A percentile compares a stretch with the other conserved stretches of the same genome.
These are phyloP conservation scores for Paramecium primaurelia DNA, from an alignment of 73 alveolate genomes.

Conservation along the genomic window DNA sequence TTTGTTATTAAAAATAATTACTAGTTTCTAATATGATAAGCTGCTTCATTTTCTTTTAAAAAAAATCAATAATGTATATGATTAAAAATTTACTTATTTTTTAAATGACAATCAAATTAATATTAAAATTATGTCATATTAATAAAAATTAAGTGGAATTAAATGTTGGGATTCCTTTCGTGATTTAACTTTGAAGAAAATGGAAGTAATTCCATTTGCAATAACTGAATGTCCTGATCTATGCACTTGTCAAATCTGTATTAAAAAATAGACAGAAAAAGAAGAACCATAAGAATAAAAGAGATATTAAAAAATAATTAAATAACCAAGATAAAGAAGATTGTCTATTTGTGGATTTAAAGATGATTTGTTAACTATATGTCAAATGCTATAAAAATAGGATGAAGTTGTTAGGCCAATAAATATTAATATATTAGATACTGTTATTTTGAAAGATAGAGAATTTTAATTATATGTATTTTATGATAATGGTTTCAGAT, in stretches of 20 bases:
- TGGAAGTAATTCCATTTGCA: not conserved
- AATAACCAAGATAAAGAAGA: not conserved
- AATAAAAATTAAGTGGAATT: not conserved
- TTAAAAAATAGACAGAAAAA: not conserved
- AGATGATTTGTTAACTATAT: not conserved
- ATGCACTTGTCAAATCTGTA: not conserved
- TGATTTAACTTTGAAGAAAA: not conserved
- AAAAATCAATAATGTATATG: no score
- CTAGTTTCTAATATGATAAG: no score
- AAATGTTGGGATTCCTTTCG: not conserved
- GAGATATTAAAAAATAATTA: not conserved
- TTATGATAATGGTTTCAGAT: conserved; percentile 15
- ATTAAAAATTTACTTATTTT: no score
- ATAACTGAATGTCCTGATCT: not conserved
- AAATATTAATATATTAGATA: not conserved
- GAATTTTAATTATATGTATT: not conserved
- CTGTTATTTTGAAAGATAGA: conserved; percentile 6
- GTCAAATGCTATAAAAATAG: not conserved
- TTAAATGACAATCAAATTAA: not conserved
- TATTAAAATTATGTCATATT: not conserved
- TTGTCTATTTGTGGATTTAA: conserved; percentile 6
- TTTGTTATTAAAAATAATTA: no score
- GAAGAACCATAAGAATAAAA: not conserved
- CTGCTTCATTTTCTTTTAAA: no score
- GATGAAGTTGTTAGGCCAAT: not conserved